Evolutionary conservation across 345 rosid genomes (phyloP), one percentile per base, ranked within the genome.

Genomic region (Conringia planisiliqua): DNA sequence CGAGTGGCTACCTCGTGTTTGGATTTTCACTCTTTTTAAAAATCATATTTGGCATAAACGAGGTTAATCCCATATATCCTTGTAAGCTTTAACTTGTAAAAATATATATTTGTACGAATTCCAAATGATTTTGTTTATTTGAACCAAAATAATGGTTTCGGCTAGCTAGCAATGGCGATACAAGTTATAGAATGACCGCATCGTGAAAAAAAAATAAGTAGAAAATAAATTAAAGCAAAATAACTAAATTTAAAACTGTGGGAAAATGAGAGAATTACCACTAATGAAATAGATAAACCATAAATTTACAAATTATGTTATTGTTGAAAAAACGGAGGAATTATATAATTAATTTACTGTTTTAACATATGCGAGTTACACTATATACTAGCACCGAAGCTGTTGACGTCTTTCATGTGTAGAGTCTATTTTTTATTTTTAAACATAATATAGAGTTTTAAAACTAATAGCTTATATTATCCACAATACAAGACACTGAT

Each of bases 1-100:
- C 55, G 64, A 71, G 81, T 78, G 81, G 81, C 38, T 58, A 64
- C 72, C 76, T 71, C 66, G 61, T 71, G 62, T 71, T 71, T 50
- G 55, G 22, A 35, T 57, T 77, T 64, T 64, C 51, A 62, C 47
- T 44, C 16, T 18, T 11, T 52, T 22, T 32, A 7, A 22, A 22
- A 35, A 56, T 57, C 22, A 27, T 65, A 38, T 66, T 71, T 65
- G 77, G 77, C 54, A 71, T 57, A 48, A 29, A 36, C 62, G 47
- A 71, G 50, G 71, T 18, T 47, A 11, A 47, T 22, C 43, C 11
- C 40, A 43, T n/a, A n/a, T n/a, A n/a, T 70, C 10, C 10, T 22
- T 22, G 24, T 22, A 22, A 22, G 24, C 33, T n/a, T n/a, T n/a
- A n/a, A n/a, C n/a, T n/a, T 27, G 18, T 17, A 5, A 56, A 54